Base-by-base conservation (phyloP, 805 yeast species). In the Kodamaea neixiangensis region DNA sequence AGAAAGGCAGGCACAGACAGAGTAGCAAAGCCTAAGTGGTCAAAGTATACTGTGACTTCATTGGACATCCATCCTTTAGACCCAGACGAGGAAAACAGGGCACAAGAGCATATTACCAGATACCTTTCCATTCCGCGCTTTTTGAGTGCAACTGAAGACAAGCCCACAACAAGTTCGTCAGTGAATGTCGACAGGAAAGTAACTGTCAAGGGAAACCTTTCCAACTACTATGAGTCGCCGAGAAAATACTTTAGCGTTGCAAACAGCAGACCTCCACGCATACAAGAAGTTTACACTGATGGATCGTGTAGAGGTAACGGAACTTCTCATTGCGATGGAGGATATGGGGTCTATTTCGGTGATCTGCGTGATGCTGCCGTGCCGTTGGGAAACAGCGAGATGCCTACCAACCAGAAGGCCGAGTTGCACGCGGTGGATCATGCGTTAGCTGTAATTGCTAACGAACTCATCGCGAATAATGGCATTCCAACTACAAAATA, bases 361-460 rank as follows among this genome's bases (percentile, higher is more conserved):
- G 86, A 84, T 58, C 52, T 74, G 1, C 65, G 86, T 42, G 87
- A 87, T 62, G 68, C 74, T 7, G 72, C 85, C 0, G 81, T 73
- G 4, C 80, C 85, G 0, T 69, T 89, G 19, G 72, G 1, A 65
- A 37, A 1, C 42, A 18, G 20, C 21, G 54, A 40, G 10, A 54
- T 40, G 33, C 90, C 85, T 31, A 89, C 96, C 1, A 91, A 90
- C 58, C 91, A 88, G 56, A 69, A 89, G 38, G 94, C 96, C 1
- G 97, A 92, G 66, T 76, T 91, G 9, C 64, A 71, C 11, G 97
- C 96, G 0, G 75, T 87, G 15, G 61, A 68, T 4, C 73, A 72
- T 31, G 96, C 94, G 0, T 61, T 87, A 51, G 15, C 21, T 14
- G 41, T 5, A 13, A 19, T 37, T 37, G 41, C 21, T 6, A 37